These are phyloP conservation scores for Paxillus involutus DNA, from an alignment of 768 basidiomycete genomes.

Conservation along the genomic window DNA sequence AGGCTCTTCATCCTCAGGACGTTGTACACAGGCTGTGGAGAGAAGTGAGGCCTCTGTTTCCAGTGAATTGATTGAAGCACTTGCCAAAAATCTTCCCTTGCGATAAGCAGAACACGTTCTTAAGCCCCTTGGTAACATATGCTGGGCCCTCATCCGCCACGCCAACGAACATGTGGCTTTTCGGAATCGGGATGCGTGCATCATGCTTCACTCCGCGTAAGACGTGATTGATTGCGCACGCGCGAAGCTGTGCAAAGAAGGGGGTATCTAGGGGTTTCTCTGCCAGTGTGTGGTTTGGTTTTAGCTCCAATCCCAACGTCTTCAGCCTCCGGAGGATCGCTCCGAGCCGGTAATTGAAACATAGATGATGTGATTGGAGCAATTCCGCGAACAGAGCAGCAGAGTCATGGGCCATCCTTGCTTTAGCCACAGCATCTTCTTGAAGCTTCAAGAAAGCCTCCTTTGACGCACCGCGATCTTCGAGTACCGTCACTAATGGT, in stretches of 20 bases:
- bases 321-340: slow-evolving; percentile 51
- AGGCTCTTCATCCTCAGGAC: slow-evolving; percentile 47
- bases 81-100: slow-evolving; percentile 69
- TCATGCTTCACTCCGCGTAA: slow-evolving; percentile 73
- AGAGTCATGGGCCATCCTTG: slow-evolving; percentile 61
- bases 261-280: slow-evolving; percentile 46
- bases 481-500: slow-evolving; percentile 74
- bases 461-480: slow-evolving; percentile 65
- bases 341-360: slow-evolving; percentile 46
- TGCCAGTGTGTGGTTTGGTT: slow-evolving; percentile 30
- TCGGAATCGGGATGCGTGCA: slow-evolving; percentile 70
- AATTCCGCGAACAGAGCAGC: slow-evolving; percentile 47
- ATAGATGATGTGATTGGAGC: slow-evolving; percentile 49
- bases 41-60: neutral
- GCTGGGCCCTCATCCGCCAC: slow-evolving; percentile 81
- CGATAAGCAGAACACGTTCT: slow-evolving; percentile 53
- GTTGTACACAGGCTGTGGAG: slow-evolving; percentile 56
- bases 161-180: slow-evolving; percentile 72
- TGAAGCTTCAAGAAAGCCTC: slow-evolving; percentile 65
- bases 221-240: slow-evolving; percentile 61
- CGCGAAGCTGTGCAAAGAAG: slow-evolving; percentile 58
- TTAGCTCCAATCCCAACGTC: slow-evolving; percentile 48
- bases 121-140: slow-evolving; percentile 46
- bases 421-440: slow-evolving; percentile 51
- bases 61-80: slow-evolving; percentile 8